Percentiles rank a stretch among this genome's conserved stretches.
Conservation (phyloP, 208 protist genomes). For the Acanthamoeba castellanii region DNA sequence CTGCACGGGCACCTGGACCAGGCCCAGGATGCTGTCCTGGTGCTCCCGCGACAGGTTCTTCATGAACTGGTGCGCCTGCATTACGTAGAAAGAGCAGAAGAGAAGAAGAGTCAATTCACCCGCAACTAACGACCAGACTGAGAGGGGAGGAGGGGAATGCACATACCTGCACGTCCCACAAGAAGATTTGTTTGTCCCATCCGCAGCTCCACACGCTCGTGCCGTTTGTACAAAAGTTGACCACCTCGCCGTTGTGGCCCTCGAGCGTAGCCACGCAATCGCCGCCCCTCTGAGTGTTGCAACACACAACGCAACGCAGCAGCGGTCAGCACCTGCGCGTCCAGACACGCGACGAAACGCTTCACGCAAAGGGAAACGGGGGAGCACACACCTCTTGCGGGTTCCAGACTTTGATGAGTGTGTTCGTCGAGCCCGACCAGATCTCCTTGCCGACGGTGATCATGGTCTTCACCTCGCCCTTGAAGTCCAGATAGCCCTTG, state of each 20-base stretch:
- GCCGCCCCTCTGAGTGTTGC: constrained; percentile 1
- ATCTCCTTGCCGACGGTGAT: constrained; percentile 60
- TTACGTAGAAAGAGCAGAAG: neutral
- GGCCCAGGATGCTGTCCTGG: constrained; percentile 27
- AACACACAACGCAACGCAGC: neutral
- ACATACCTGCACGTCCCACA: constrained; percentile 42
- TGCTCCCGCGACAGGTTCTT: constrained; percentile 50
- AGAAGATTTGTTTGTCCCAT: constrained; percentile 68
- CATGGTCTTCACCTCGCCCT: constrained; percentile 31
- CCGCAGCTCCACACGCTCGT: constrained; percentile 70
- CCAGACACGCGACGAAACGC: too few relatives aligned
- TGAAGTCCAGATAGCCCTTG: constrained; percentile 64
- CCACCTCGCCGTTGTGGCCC: constrained; percentile 56
- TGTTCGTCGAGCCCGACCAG: constrained; percentile 45
- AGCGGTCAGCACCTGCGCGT: neutral
- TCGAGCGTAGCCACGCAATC: constrained; percentile 48
- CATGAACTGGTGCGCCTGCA: constrained; percentile 36
- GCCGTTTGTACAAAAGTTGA: constrained; percentile 70
- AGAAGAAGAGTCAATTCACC: neutral
- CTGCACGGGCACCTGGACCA: neutral
- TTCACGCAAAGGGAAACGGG: too few relatives aligned
- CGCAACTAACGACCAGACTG: neutral
- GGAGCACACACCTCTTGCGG: neutral
- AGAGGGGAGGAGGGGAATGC: neutral
- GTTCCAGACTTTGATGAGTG: constrained; percentile 71